Conservation (phyloP, 108 stramenopile species). For the Fistulifera pelliculosa region DNA sequence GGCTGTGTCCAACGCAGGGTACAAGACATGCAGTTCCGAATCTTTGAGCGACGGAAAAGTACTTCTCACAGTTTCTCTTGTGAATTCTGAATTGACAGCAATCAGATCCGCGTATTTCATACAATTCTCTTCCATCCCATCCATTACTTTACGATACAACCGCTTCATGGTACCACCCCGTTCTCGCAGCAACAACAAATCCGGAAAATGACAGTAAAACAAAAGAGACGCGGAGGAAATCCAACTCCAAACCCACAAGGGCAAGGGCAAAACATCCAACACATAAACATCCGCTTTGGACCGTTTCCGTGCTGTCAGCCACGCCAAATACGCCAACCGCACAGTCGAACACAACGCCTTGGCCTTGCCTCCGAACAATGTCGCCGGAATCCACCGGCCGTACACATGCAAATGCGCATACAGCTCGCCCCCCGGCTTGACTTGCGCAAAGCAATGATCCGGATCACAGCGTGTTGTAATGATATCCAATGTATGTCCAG, state of each 20-base stretch:
- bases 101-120: constrained; percentile 75
- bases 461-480: constrained; percentile 92
- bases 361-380: constrained; percentile 30
- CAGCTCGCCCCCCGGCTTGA: constrained; percentile 55
- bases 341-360: constrained; percentile 55
- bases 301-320: constrained; percentile 9
- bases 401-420: constrained; percentile 37
- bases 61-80: constrained; percentile 57
- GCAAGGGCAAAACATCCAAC: constrained; percentile 88
- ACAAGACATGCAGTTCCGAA: constrained; percentile 45
- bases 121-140: constrained; percentile 72
- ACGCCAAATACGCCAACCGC: constrained; percentile 65
- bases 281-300: constrained; percentile 53
- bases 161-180: constrained; percentile 15
- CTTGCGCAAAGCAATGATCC: constrained; percentile 86
- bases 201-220: constrained; percentile 99
- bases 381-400: constrained; percentile 70
- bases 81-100: constrained; percentile 93
- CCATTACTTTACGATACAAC: constrained; percentile 48
- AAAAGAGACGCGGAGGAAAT: constrained; percentile 50
- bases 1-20: constrained; percentile 71
- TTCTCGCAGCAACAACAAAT: constrained; percentile 71
- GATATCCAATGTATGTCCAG: constrained; percentile 51
- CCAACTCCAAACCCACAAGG: constrained; percentile 60
- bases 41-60: constrained; percentile 50